Percentiles rank a stretch among this genome's conserved stretches.
These are phyloP conservation scores for Aechmea fasciata DNA, from an alignment of 176 grass and related monocot genomes.

Conservation along the genomic window DNA sequence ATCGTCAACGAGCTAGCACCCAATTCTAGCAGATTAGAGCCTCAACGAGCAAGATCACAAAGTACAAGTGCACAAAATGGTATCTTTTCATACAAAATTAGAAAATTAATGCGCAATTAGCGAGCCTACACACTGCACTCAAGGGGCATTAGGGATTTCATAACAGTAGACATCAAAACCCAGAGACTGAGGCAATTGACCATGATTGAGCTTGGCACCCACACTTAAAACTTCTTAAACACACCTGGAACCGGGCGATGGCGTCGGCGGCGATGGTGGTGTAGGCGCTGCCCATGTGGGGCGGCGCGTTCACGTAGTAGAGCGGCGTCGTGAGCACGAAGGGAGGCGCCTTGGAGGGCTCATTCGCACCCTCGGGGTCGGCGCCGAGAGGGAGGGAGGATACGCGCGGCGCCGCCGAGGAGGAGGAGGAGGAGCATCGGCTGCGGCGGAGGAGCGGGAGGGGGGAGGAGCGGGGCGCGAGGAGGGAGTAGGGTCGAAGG, in stretches of 20 bases:
- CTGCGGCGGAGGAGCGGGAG: slow-evolving; percentile 12
- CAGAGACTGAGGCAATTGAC: not conserved
- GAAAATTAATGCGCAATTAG: too few relatives aligned
- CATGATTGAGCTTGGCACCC: too few relatives aligned
- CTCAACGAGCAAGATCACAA: too few relatives aligned
- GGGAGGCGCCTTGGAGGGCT: slow-evolving; percentile 6
- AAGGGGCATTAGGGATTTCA: too few relatives aligned
- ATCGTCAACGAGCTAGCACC: too few relatives aligned
- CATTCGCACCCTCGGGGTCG: not conserved
- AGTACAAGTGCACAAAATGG: too few relatives aligned
- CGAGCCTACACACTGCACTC: too few relatives aligned
- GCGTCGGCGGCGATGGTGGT: slow-evolving; percentile 95
- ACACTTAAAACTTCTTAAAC: not conserved
- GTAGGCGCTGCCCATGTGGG: slow-evolving; percentile 98
- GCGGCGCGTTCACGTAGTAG: slow-evolving; percentile 92
- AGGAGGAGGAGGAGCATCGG: slow-evolving; percentile 22
- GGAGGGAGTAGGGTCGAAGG: slow-evolving; percentile 9
- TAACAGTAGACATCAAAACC: not conserved
- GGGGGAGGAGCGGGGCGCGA: slow-evolving; percentile 7
- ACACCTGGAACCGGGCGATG: slow-evolving; percentile 89
- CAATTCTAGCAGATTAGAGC: too few relatives aligned
- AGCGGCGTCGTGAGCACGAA: slow-evolving; percentile 90
- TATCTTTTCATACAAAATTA: too few relatives aligned
- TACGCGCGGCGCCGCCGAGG: slow-evolving; percentile 12
- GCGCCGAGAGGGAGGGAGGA: not conserved